Conservation (phyloP, 116 monocot genomes). For the Iris pallida region DNA sequence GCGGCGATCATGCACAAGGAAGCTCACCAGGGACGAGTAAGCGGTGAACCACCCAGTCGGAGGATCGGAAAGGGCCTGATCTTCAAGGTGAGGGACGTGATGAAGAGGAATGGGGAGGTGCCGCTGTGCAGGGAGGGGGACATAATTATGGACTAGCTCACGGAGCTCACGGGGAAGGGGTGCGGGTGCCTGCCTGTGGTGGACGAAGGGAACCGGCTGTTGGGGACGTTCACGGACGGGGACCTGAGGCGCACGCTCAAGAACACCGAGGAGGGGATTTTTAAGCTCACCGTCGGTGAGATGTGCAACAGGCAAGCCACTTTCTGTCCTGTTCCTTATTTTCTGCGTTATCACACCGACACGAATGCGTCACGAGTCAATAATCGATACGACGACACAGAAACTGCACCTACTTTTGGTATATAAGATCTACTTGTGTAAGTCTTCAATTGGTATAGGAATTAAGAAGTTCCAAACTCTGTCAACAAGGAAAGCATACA, state of each 20-base stretch:
- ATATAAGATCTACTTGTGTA: no score
- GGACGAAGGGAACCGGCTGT: constrained; percentile 47
- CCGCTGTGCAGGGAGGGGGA: constrained; percentile 78
- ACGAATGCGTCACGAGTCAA: no score
- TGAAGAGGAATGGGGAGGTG: constrained; percentile 66
- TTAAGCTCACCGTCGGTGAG: constrained; percentile 76
- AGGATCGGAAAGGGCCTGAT: constrained; percentile 77
- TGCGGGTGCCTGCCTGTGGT: constrained; percentile 74
- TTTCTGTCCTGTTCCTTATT: no score
- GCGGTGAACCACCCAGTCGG: constrained; percentile 67
- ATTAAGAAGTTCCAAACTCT: no score
- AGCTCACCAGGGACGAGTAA: constrained; percentile 60
- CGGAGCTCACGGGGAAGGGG: constrained; percentile 74
- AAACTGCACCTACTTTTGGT: no score
- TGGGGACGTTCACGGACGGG: constrained; percentile 87
- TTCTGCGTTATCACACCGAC: no score
- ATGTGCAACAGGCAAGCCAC: constrained; percentile 64
- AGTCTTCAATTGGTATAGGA: no score
- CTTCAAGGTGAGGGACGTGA: constrained; percentile 79
- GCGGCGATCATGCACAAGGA: constrained; percentile 58
- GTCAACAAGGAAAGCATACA: no score
- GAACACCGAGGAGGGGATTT: constrained; percentile 49
- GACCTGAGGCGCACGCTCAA: constrained; percentile 72
- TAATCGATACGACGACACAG: no score
- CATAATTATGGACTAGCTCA: constrained; percentile 76